These are phyloP conservation scores for Pseudogymnoascus sp. DNA, from an alignment of 2,329 filamentous ascomycete genomes.

Conservation along the genomic window DNA sequence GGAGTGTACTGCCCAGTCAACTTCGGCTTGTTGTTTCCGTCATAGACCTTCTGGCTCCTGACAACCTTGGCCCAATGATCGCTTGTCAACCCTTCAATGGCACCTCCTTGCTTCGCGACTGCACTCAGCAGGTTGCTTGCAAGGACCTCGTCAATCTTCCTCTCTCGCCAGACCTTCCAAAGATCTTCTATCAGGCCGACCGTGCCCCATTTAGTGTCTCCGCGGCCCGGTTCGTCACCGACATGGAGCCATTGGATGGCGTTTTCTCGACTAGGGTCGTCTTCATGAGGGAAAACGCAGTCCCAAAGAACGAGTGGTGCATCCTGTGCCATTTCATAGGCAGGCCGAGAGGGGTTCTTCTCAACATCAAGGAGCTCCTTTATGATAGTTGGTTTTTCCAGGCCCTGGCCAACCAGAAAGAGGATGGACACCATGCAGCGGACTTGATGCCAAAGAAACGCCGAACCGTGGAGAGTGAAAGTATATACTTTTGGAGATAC, in stretches of 20 bases:
- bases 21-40: constrained; percentile 47
- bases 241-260: constrained; percentile 71
- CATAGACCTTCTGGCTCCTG: constrained; percentile 38
- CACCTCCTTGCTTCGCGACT: constrained; percentile 36
- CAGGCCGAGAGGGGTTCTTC: constrained; percentile 66
- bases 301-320: constrained; percentile 91
- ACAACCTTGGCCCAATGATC: constrained; percentile 29
- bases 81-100: constrained; percentile 16
- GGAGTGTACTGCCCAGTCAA: constrained; percentile 48
- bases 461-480: constrained; percentile 81
- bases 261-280: constrained; percentile 42
- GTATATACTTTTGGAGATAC: constrained; percentile 63
- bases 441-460: constrained; percentile 97
- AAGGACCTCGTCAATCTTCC: constrained; percentile 85
- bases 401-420: constrained; percentile 85
- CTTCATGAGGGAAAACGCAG: constrained; percentile 68
- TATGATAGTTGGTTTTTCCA: constrained; percentile 69
- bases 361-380: constrained; percentile 65
- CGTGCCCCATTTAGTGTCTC: constrained; percentile 54
- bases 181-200: constrained; percentile 63
- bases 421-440: constrained; percentile 86
- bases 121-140: constrained; percentile 65
- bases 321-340: constrained; percentile 86
- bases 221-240: constrained; percentile 54
- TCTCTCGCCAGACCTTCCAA: constrained; percentile 75